Base-by-base conservation (phyloP, 139 green algal species). In the Chlamydomonas incerta region DNA sequence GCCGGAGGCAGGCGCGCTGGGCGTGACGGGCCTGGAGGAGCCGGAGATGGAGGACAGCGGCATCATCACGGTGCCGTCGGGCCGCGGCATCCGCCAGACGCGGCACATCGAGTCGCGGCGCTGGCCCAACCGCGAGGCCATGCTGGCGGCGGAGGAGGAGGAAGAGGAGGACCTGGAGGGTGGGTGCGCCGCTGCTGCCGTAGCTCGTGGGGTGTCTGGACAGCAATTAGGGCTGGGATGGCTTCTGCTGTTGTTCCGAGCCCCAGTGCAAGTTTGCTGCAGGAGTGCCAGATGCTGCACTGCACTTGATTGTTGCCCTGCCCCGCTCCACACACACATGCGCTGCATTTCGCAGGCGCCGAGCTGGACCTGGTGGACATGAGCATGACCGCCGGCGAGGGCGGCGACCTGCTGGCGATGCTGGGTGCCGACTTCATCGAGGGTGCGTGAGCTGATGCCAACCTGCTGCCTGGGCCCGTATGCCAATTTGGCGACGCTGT, bases 291-390 rank as follows among this genome's bases (percentile, higher is more conserved):
- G n/a, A n/a, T n/a, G 58, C 63, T 34, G 63, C 14, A 10, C 50
- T 57, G 50, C 11, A 57, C 11, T 28, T n/a, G 13, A 24, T 65
- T 4, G 58, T 65, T 26, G 58, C 58, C 58, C 18, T 28, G 20
- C 18, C 58, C 13, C 20, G 15, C 15, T 9, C 58, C 58, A 24
- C 18, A 28, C 18, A 4, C 58, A 4, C 21, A 29, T 9, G 21
- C 58, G 4, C 15, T 65, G 8, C 18, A 24, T 75, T 41, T 35
- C 62, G 13, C 62, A 85, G 79, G 66, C 21, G 8, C 41, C 8
- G 47, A 76, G n/a, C 29, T 85, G n/a, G 79, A 85, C 31, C 33
- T 85, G 47, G 46, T 85, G 31, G 80, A 86, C 35, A 70, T 86
- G 66, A 75, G 66, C 80, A 70, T 69, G 52, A 41, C 52, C 2